phyloP scores from a whole-genome alignment of 306 rosid species.

The Cercis canadensis region DNA sequence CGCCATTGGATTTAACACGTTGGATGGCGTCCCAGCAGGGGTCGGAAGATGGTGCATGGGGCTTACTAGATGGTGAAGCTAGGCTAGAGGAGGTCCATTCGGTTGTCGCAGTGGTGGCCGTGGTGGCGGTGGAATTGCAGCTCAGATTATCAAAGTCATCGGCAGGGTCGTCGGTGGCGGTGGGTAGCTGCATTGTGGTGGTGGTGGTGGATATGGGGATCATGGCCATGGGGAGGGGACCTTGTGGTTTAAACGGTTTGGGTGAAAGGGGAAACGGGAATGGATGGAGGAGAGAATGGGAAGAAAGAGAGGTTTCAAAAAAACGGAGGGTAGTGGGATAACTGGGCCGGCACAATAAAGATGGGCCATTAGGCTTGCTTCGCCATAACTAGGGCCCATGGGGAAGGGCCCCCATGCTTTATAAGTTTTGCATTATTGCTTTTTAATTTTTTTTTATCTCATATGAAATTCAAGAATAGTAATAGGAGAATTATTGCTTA shows the following conservation, averaged over 20 bases:
- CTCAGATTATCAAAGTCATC: conserved; percentile 35
- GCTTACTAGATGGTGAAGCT: conserved; percentile 14
- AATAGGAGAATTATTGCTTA: too few relatives aligned
- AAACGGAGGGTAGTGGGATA: not conserved
- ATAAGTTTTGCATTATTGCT: too few relatives aligned
- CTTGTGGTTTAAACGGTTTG: not conserved
- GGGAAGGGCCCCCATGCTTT: not conserved
- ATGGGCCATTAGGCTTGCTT: conserved; percentile 12
- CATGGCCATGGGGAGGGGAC: not conserved
- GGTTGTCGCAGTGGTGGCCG: not conserved
- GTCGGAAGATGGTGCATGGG: conserved; percentile 39
- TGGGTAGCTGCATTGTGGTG: conserved; percentile 15
- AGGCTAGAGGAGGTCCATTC: conserved; percentile 24
- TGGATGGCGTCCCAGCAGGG: conserved; percentile 43
- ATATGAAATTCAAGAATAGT: too few relatives aligned
- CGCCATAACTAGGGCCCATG: not conserved
- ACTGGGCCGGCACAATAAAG: not conserved
- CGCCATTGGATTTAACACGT: not conserved
- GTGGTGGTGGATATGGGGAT: not conserved
- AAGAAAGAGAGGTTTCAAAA: not conserved
- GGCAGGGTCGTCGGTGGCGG: conserved; percentile 24
- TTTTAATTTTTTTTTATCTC: too few relatives aligned
- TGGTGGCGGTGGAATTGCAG: conserved; percentile 21
- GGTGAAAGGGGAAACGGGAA: not conserved
- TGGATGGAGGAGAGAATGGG: not conserved